These are phyloP conservation scores for Solanum aculeatissimum DNA, from an alignment of 305 asterid species.

Conservation along the genomic window DNA sequence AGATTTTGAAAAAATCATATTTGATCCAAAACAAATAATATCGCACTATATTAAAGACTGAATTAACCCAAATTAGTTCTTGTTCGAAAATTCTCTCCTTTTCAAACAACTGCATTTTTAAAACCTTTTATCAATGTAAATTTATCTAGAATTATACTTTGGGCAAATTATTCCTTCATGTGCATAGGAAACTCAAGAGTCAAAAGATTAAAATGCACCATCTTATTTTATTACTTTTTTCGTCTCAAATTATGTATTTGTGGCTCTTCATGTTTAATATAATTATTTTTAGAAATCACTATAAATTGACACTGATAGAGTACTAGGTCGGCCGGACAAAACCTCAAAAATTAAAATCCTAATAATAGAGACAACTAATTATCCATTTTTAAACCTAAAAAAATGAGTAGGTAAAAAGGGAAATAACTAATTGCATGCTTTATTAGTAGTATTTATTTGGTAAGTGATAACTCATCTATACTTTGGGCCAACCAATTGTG, in stretches of 20 bases:
- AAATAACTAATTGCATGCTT: not conserved
- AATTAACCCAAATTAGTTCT: no score
- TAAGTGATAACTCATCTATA: not conserved
- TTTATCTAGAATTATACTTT: not conserved
- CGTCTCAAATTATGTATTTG: not conserved
- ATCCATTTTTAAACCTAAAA: not conserved
- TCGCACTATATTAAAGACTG: not conserved
- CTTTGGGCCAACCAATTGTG: not conserved
- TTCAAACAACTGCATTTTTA: not conserved
- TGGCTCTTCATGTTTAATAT: no score
- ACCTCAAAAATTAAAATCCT: not conserved
- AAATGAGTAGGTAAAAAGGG: not conserved
- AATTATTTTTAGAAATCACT: no score
- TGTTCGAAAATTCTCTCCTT: not conserved
- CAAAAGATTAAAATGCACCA: not conserved
- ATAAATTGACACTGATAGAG: not conserved
- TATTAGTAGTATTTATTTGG: not conserved
- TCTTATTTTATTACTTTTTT: not conserved
- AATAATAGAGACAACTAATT: not conserved
- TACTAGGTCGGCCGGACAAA: not conserved
- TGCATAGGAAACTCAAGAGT: not conserved
- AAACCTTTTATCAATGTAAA: no score
- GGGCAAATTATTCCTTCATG: not conserved
- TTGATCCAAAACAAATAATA: no score
- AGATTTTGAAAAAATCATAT: no score